Evolutionary conservation across 2,329 filamentous ascomycete genomes (phyloP), one percentile per base, ranked within the genome.

Genomic region (Exserohilum rostratum): DNA sequence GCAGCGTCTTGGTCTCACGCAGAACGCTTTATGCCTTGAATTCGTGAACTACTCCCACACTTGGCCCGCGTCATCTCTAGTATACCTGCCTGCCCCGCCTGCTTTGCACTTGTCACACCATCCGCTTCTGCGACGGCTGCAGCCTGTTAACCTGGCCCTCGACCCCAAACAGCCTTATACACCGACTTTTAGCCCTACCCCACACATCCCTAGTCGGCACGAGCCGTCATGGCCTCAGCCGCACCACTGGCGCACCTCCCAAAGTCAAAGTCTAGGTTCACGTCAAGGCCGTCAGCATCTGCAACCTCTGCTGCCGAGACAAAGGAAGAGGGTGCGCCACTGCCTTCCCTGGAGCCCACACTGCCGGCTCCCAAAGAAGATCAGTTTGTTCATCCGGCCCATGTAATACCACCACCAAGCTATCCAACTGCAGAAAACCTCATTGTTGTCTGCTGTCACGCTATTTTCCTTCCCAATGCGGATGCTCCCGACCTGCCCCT

Each of bases 381-480:
- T 5, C 47, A 65, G 47, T 74, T 71, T 37, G 47, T 53, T 13
- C 67, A 70, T 40, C 70, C 70, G 18, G 61, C 67, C 31, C 70
- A 72, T 54, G 65, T 63, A 17, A 62, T 68, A 17, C 67, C 68
- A 10, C 58, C 60, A 6, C 61, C 50, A 25, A 70, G 57, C 38
- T 72, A 72, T 54, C 52, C 57, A 2, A 60, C 60, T 3, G 58
- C 67, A 15, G 68, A 73, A 12, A 67, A 90, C 60, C 82, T 96
- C 10, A 85, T 96, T 46, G 78, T 96, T 43, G 88, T 96, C 46
- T 95, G 91, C 78, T 93, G 91, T 72, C 91, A 96, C 76, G 90
- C 86, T 25, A 90, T 93, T 53, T 96, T 89, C 81, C 60, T 70
- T 13, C 71, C 72, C 10, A 66, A 71, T 53, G 63, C 62, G 7